phyloP scores from a whole-genome alignment of 208 protist genomes.

The Novymonas esmeraldas region DNA sequence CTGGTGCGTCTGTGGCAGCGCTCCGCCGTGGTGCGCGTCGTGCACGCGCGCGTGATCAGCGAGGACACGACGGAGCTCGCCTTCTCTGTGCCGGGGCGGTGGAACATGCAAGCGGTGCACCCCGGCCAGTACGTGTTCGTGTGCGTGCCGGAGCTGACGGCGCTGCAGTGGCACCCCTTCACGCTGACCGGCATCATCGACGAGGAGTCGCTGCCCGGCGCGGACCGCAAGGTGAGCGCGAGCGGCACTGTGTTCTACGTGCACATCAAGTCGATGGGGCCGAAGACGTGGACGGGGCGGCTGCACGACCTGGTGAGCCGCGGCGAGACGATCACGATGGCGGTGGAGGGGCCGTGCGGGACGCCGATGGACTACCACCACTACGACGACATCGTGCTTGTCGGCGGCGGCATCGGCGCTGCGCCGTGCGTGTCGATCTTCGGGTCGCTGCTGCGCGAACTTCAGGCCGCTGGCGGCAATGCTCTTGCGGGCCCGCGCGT shows the following conservation, averaged over 20 bases:
- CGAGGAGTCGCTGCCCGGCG: slow-evolving; percentile 8
- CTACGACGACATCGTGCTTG: slow-evolving; percentile 41
- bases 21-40: slow-evolving; percentile 23
- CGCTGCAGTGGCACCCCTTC: slow-evolving; percentile 76
- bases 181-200: slow-evolving; percentile 40
- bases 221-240: neutral
- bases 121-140: slow-evolving; percentile 57
- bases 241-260: slow-evolving; percentile 31
- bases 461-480: neutral
- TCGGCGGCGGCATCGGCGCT: slow-evolving; percentile 55
- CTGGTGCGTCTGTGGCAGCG: slow-evolving; percentile 46
- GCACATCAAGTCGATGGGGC: slow-evolving; percentile 61
- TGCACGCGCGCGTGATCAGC: slow-evolving; percentile 14
- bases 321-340: slow-evolving; percentile 31
- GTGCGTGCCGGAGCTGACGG: slow-evolving; percentile 56
- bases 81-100: slow-evolving; percentile 17
- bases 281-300: slow-evolving; percentile 44
- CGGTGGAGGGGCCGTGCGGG: slow-evolving; percentile 55
- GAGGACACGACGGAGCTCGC: slow-evolving; percentile 23
- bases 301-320: slow-evolving; percentile 32
- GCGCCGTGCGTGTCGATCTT: slow-evolving; percentile 50
- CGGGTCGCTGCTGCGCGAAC: slow-evolving; percentile 17
- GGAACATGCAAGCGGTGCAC: slow-evolving; percentile 10
- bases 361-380: slow-evolving; percentile 35
- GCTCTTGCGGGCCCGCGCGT: slow-evolving; percentile 4